Conservation (phyloP, 2,329 filamentous ascomycete genomes). For the Exophiala sideris region DNA sequence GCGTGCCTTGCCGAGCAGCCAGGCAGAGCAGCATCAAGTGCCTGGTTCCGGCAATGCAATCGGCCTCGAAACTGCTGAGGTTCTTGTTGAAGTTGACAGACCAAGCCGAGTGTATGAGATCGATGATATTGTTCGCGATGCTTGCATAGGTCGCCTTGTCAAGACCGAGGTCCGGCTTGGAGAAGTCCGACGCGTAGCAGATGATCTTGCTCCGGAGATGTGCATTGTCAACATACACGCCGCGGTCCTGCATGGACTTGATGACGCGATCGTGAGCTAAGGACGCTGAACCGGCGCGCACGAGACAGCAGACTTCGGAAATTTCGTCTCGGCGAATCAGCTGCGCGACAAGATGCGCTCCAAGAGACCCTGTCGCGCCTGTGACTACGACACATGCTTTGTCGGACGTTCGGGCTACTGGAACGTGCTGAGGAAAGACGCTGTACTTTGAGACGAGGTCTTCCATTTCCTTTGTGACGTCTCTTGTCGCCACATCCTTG, state of each 20-base stretch:
- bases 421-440: constrained; percentile 31
- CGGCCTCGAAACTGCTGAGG: constrained; percentile 55
- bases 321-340: constrained; percentile 39
- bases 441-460: constrained; percentile 43
- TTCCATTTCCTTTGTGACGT: constrained; percentile 44
- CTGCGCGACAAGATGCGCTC: constrained; percentile 55
- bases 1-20: constrained; percentile 29
- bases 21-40: constrained; percentile 38
- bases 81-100: constrained; percentile 62
- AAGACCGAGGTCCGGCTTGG: constrained; percentile 49
- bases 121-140: constrained; percentile 44
- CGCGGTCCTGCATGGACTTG: constrained; percentile 39
- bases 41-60: constrained; percentile 27
- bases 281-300: constrained; percentile 47
- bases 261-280: constrained; percentile 45
- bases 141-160: constrained; percentile 37
- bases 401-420: constrained; percentile 21
- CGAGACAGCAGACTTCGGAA: constrained; percentile 54
- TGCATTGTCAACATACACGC: constrained; percentile 10
- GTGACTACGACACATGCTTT: constrained; percentile 46
- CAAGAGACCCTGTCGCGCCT: constrained; percentile 64
- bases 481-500: constrained; percentile 28
- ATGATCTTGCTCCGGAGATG: constrained; percentile 38
- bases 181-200: constrained; percentile 48
- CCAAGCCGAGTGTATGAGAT: constrained; percentile 63